Percentiles rank a stretch among this genome's conserved stretches.
Conservation (phyloP, 1,139 yeast species). For the Debaryomyces psychrophilus region DNA sequence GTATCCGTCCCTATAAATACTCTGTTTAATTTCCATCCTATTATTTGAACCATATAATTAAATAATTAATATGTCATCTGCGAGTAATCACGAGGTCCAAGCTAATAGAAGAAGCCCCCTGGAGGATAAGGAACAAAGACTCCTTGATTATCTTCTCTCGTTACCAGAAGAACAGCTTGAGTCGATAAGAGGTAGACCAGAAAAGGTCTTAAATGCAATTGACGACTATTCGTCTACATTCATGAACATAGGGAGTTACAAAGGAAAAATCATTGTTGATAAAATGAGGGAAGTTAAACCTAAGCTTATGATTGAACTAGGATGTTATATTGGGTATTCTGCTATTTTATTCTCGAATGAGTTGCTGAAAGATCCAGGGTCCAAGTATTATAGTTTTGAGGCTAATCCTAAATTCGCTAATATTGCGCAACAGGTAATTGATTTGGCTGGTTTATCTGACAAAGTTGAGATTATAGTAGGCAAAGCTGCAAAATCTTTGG, state of each 20-base stretch:
- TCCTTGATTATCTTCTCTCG: slow-evolving; percentile 26
- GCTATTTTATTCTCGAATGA: slow-evolving; percentile 40
- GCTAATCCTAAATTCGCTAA: slow-evolving; percentile 34
- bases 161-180: slow-evolving; percentile 26
- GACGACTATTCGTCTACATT: slow-evolving; percentile 29
- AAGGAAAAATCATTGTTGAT: slow-evolving; percentile 34
- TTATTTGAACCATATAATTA: background rate
- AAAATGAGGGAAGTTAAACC: slow-evolving; percentile 32
- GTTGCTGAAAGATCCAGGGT: slow-evolving; percentile 25
- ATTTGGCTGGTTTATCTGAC: slow-evolving; percentile 39
- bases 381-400: slow-evolving; percentile 45
- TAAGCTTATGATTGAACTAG: slow-evolving; percentile 42
- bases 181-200: slow-evolving; percentile 30
- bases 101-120: background rate
- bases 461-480: slow-evolving; percentile 43
- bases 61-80: background rate
- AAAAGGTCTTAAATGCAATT: slow-evolving; percentile 32
- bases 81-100: background rate
- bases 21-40: background rate
- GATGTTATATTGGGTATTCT: slow-evolving; percentile 49
- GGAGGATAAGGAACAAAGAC: slow-evolving; percentile 23
- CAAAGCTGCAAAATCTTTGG: slow-evolving; percentile 34
- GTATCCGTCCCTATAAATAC: background rate
- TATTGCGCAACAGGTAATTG: slow-evolving; percentile 35
- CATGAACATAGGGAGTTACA: slow-evolving; percentile 39